Conservation (phyloP, 2,329 filamentous ascomycete genomes). For the Tetracladium maxilliforme region DNA sequence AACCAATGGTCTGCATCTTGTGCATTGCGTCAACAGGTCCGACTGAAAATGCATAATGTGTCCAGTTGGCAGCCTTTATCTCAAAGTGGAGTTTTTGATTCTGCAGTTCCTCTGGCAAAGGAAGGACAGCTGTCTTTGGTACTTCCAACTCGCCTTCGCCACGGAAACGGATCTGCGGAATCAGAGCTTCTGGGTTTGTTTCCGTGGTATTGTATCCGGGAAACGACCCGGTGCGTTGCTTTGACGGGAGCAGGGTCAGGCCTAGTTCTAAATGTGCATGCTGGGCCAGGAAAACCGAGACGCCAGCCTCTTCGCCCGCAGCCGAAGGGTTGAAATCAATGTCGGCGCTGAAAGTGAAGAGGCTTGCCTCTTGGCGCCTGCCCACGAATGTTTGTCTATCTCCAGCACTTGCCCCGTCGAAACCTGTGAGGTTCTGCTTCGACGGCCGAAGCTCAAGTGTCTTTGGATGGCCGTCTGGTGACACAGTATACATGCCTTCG, state of each 20-base stretch:
- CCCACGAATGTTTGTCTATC: conserved; percentile 37
- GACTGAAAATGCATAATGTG: conserved; percentile 8
- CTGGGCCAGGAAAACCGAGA: conserved; percentile 36
- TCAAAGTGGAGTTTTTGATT: conserved; percentile 4
- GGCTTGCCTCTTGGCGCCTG: conserved; percentile 35
- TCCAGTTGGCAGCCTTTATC: conserved; percentile 6
- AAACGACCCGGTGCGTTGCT: too few species aligned
- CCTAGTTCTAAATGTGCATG: conserved; percentile 34
- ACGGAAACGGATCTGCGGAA: conserved; percentile 5
- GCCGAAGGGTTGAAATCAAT: conserved; percentile 23
- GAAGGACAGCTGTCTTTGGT: too few species aligned
- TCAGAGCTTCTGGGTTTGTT: too few species aligned
- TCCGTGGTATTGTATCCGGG: too few species aligned
- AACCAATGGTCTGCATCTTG: too few species aligned
- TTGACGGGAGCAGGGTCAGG: conserved; percentile 10
- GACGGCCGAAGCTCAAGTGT: conserved; percentile 31
- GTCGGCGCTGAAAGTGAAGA: conserved; percentile 34
- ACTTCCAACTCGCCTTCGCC: conserved; percentile 6
- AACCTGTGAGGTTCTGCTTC: conserved; percentile 34
- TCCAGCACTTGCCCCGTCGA: conserved; percentile 30
- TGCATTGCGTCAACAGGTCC: too few species aligned
- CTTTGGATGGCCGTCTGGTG: conserved; percentile 22
- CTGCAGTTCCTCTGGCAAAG: conserved; percentile 4
- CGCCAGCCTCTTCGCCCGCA: conserved; percentile 31
- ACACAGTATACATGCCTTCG: conserved; percentile 27